phyloP scores from a whole-genome alignment of 176 grass and related monocot species.

The Tillandsia leiboldiana region DNA sequence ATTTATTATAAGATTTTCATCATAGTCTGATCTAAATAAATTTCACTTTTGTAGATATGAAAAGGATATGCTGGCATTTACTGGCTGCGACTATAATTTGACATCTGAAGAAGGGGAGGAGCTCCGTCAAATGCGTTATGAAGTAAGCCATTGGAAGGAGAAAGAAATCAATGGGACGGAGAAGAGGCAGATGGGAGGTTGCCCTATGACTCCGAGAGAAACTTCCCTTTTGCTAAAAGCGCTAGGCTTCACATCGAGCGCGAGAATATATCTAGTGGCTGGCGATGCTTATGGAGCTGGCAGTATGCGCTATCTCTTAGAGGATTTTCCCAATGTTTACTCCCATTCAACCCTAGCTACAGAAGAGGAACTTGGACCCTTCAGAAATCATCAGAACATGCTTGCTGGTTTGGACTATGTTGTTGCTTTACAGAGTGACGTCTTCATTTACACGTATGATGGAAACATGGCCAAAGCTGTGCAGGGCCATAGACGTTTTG shows the following conservation, averaged over 20 bases:
- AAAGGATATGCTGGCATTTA: constrained; percentile 99
- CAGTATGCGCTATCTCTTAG: constrained; percentile 59
- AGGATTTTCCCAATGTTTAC: constrained; percentile 80
- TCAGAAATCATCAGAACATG: constrained; percentile 94
- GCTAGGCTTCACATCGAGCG: constrained; percentile 52
- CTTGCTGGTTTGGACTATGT: constrained; percentile 94
- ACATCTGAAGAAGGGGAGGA: constrained; percentile 66
- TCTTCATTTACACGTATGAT: constrained; percentile 89
- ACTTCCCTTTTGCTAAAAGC: constrained; percentile 85
- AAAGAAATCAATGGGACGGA: constrained; percentile 96
- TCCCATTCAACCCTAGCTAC: constrained; percentile 69
- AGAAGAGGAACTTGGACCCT: constrained; percentile 64
- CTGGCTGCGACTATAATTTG: constrained; percentile 74
- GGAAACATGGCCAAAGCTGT: constrained; percentile 99
- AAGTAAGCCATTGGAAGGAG: constrained; percentile 92
- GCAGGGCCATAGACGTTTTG: constrained; percentile 73
- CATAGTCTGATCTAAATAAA: not conserved
- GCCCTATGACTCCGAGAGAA: constrained; percentile 87
- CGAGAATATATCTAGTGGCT: constrained; percentile 88
- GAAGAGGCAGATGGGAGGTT: constrained; percentile 62
- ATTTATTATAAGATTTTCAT: not conserved
- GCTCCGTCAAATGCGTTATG: constrained; percentile 78
- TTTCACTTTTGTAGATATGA: constrained; percentile 55
- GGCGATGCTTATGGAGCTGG: constrained; percentile 94
- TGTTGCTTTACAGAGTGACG: constrained; percentile 81